Evolutionary conservation across 2,329 filamentous ascomycete genomes (phyloP).

Genomic region (Cladosporium sp.): DNA sequence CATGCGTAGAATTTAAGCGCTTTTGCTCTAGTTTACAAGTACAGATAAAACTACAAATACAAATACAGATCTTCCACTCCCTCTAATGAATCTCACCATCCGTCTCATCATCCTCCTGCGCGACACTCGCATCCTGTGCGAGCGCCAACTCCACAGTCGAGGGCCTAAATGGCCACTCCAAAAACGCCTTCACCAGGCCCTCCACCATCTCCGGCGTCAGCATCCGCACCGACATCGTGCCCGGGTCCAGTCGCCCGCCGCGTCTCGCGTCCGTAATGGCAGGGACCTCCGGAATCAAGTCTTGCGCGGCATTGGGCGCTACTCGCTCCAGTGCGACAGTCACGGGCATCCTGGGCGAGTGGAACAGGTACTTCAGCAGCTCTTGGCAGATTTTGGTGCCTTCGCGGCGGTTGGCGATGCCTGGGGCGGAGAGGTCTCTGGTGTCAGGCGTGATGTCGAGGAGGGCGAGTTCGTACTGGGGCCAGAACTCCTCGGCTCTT

Average conservation of each 20-base stretch:
- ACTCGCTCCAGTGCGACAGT: constrained; percentile 53
- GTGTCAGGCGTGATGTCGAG: constrained; percentile 67
- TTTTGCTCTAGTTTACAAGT: neutral
- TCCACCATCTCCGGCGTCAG: constrained; percentile 59
- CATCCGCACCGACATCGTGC: constrained; percentile 50
- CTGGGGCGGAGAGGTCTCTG: constrained; percentile 34
- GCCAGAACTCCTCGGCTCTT: constrained; percentile 65
- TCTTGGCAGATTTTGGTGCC: constrained; percentile 40
- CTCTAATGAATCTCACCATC: neutral
- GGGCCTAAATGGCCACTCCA: constrained; percentile 64
- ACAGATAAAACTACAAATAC: neutral
- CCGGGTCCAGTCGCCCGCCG: constrained; percentile 50
- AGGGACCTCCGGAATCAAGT: constrained; percentile 52
- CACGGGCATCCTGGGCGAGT: constrained; percentile 41
- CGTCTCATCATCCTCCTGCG: constrained; percentile 2
- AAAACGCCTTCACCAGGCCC: constrained; percentile 62
- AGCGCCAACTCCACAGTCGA: constrained; percentile 29
- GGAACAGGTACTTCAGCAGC: constrained; percentile 52
- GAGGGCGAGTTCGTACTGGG: constrained; percentile 57
- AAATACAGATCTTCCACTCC: neutral
- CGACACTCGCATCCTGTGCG: neutral
- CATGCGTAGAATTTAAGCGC: neutral
- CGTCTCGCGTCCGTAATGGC: constrained; percentile 51
- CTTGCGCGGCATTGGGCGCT: constrained; percentile 63
- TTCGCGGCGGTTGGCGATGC: constrained; percentile 31